Percentiles rank a stretch among this genome's conserved stretches.
These are phyloP conservation scores for Rusavskia elegans DNA, from an alignment of 495 filamentous ascomycete genomes.

Conservation along the genomic window DNA sequence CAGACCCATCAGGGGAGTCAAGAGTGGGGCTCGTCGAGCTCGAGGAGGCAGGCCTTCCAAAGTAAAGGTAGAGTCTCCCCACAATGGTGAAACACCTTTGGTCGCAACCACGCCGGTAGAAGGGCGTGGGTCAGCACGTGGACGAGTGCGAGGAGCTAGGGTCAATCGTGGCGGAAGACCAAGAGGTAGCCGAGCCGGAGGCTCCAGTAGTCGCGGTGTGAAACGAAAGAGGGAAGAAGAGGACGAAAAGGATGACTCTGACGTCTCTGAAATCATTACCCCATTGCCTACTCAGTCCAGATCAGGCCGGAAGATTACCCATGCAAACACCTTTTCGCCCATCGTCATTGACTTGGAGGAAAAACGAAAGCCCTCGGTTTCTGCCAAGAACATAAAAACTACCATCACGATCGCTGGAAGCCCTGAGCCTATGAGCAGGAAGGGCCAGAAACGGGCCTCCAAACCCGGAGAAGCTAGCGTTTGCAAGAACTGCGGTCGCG, in stretches of 20 bases:
- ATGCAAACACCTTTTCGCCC: constrained; percentile 47
- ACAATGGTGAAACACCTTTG: background rate
- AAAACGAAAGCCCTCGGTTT: constrained; percentile 1
- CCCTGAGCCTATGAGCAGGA: constrained; percentile 5
- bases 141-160: background rate
- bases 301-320: constrained; percentile 67
- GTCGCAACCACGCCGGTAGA: background rate
- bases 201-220: constrained; percentile 11
- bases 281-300: constrained; percentile 54
- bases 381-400: constrained; percentile 18
- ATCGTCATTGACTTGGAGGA: constrained; percentile 19
- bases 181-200: constrained; percentile 7
- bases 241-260: constrained; percentile 27
- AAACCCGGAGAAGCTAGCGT: constrained; percentile 27
- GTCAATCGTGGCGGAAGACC: constrained; percentile 9
- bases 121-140: background rate
- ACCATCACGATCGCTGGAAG: background rate
- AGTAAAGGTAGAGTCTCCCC: background rate
- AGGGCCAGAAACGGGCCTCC: constrained; percentile 27
- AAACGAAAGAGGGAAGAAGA: constrained; percentile 35
- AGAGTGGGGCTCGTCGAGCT: background rate
- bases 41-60: background rate
- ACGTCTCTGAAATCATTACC: constrained; percentile 32
- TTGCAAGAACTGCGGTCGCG: constrained; percentile 67
- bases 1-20: background rate